Evolutionary conservation across 768 basidiomycete genomes (phyloP).

Genomic region (Gloeophyllum trabeum): DNA sequence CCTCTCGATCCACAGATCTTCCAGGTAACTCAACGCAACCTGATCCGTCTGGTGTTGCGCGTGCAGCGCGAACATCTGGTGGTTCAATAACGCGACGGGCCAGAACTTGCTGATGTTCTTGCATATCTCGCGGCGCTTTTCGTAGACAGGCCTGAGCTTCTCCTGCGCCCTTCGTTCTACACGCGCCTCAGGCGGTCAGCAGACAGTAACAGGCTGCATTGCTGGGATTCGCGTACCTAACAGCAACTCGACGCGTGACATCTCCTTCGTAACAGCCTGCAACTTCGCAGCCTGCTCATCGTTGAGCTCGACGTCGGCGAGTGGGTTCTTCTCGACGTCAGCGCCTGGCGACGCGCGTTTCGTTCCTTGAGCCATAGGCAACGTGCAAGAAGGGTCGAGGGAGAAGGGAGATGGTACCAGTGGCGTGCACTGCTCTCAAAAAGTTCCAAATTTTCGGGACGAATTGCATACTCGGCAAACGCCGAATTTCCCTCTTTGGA

Average conservation of each 20-base stretch:
- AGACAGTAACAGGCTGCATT: no score
- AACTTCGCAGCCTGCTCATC: conserved; percentile 68
- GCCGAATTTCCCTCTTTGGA: no score
- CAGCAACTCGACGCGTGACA: conserved; percentile 58
- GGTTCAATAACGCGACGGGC: conserved; percentile 77
- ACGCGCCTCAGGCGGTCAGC: conserved; percentile 1
- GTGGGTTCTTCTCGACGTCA: conserved; percentile 60
- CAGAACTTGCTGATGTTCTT: conserved; percentile 72
- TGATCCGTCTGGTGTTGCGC: conserved; percentile 69
- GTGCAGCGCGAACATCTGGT: conserved; percentile 49
- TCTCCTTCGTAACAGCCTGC: conserved; percentile 51
- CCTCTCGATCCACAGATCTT: conserved; percentile 76
- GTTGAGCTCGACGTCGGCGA: conserved; percentile 54
- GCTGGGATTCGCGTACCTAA: conserved; percentile 56
- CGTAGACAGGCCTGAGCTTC: conserved; percentile 49
- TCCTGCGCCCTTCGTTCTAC: conserved; percentile 56
- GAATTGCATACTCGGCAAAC: no score
- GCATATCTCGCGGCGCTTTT: conserved; percentile 55
- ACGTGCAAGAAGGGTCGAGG: no score
- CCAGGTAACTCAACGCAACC: conserved; percentile 71
- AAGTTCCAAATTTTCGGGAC: no score
- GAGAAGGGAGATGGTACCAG: no score
- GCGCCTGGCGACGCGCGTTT: conserved; percentile 79
- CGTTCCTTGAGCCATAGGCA: no score
- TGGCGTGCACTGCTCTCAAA: no score